phyloP scores from a whole-genome alignment of 2,329 filamentous ascomycete species.

The Fusarium mangiferae region DNA sequence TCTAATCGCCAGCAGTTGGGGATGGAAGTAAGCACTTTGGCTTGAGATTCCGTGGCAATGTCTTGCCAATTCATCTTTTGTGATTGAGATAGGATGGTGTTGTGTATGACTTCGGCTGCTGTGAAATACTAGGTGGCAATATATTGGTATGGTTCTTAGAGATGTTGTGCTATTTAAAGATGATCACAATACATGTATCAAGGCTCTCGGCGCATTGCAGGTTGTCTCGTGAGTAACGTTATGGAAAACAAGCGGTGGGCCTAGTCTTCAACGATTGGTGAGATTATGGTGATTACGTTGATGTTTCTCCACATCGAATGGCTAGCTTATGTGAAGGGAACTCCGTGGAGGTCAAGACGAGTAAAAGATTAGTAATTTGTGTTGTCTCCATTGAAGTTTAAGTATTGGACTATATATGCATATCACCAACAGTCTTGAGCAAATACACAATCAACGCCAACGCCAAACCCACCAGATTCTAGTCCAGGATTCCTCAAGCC shows the following conservation, averaged over 20 bases:
- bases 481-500: not conserved
- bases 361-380: not conserved
- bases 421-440: not conserved
- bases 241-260: not conserved
- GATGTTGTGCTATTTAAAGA: not conserved
- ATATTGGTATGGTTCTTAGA: accelerated
- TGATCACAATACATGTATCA: too few relatives aligned
- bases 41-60: not conserved
- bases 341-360: not conserved
- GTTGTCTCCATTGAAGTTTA: accelerated
- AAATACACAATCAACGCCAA: not conserved
- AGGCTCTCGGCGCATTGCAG: not conserved
- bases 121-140: accelerated
- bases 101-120: not conserved
- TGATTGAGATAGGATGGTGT: accelerated
- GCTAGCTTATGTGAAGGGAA: too few relatives aligned
- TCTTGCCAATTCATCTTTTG: not conserved
- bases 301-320: not conserved
- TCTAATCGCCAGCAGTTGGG: not conserved
- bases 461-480: not conserved
- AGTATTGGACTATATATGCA: not conserved
- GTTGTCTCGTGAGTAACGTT: not conserved
- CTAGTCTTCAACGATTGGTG: not conserved
- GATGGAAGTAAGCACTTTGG: not conserved
- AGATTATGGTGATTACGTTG: not conserved